These are phyloP conservation scores for Alternaria brassicicola DNA, from an alignment of 2,329 filamentous ascomycete species.

Conservation along the genomic window DNA sequence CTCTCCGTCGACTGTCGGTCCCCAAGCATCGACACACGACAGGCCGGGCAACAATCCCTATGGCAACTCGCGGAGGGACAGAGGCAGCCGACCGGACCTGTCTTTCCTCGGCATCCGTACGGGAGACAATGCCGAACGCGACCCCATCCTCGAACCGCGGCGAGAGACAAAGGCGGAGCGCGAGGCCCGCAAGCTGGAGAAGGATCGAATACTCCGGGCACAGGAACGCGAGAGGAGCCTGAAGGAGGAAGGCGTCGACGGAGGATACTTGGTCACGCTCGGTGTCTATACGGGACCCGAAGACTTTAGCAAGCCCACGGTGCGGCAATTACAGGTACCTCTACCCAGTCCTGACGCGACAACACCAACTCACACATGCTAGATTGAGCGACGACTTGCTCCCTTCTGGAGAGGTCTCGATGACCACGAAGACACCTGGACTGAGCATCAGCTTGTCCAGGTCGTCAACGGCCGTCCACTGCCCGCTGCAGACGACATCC, in stretches of 20 bases:
- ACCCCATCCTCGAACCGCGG: slow-evolving; percentile 63
- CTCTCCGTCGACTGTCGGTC: slow-evolving; percentile 38
- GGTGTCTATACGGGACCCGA: slow-evolving; percentile 91
- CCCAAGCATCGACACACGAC: slow-evolving; percentile 34
- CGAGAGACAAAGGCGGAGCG: slow-evolving; percentile 90
- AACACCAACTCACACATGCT: slow-evolving; percentile 24
- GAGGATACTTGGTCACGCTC: slow-evolving; percentile 90
- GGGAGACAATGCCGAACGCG: slow-evolving; percentile 56
- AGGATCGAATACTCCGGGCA: slow-evolving; percentile 73
- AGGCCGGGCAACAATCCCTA: slow-evolving; percentile 48
- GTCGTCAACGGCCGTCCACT: slow-evolving; percentile 83
- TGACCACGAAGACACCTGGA: slow-evolving; percentile 87
- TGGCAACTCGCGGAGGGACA: slow-evolving; percentile 53
- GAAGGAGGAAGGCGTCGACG: slow-evolving; percentile 89
- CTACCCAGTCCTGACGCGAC: slow-evolving; percentile 3
- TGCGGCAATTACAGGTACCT: slow-evolving; percentile 86
- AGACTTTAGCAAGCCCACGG: slow-evolving; percentile 88
- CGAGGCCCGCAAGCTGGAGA: slow-evolving; percentile 83
- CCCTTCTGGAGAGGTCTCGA: slow-evolving; percentile 96
- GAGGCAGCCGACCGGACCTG: slow-evolving; percentile 64
- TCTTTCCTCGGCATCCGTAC: slow-evolving; percentile 65
- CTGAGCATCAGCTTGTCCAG: slow-evolving; percentile 92
- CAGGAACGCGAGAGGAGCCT: slow-evolving; percentile 92
- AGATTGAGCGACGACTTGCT: slow-evolving; percentile 92
- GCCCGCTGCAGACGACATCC: slow-evolving; percentile 81